Evolutionary conservation across 2,329 filamentous ascomycete genomes (phyloP).

Genomic region (Paecilomyces dactylethromorphus): DNA sequence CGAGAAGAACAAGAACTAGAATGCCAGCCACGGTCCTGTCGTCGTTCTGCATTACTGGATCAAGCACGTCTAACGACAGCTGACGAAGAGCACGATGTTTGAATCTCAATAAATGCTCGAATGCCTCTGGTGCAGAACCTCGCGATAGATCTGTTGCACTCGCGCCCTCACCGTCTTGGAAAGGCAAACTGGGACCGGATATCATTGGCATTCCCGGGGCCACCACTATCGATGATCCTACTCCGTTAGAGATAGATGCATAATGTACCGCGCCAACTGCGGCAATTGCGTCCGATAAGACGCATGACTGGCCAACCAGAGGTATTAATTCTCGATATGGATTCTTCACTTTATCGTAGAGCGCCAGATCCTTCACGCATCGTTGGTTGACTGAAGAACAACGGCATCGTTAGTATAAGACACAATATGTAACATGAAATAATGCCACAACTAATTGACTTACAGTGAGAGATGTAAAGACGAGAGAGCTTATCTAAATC

Average conservation of each 20-base stretch:
- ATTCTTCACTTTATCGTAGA: conserved; percentile 42
- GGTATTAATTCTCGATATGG: conserved; percentile 44
- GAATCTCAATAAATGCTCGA: conserved; percentile 37
- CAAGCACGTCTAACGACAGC: conserved; percentile 26
- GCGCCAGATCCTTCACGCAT: conserved; percentile 39
- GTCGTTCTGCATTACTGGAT: conserved; percentile 28
- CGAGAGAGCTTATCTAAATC: conserved; percentile 38
- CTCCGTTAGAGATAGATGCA: conserved; percentile 31
- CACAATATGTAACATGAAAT: background rate
- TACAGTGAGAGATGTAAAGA: conserved; percentile 43
- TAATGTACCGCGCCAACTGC: conserved; percentile 45
- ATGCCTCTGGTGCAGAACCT: conserved; percentile 28
- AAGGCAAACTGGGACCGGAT: conserved; percentile 12
- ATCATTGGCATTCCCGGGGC: conserved; percentile 13
- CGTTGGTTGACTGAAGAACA: conserved; percentile 23
- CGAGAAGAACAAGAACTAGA: conserved; percentile 44
- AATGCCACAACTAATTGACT: conserved; percentile 6
- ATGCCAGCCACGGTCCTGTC: conserved; percentile 40
- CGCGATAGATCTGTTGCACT: conserved; percentile 23
- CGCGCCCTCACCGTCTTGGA: conserved; percentile 20
- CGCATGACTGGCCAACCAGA: conserved; percentile 37
- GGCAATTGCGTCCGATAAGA: conserved; percentile 41
- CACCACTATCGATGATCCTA: conserved; percentile 29
- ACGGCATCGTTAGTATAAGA: conserved; percentile 13
- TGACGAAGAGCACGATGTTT: conserved; percentile 43